These are phyloP conservation scores for Heliamphora pulchella DNA, from an alignment of 179 eudicot genomes.

Conservation along the genomic window DNA sequence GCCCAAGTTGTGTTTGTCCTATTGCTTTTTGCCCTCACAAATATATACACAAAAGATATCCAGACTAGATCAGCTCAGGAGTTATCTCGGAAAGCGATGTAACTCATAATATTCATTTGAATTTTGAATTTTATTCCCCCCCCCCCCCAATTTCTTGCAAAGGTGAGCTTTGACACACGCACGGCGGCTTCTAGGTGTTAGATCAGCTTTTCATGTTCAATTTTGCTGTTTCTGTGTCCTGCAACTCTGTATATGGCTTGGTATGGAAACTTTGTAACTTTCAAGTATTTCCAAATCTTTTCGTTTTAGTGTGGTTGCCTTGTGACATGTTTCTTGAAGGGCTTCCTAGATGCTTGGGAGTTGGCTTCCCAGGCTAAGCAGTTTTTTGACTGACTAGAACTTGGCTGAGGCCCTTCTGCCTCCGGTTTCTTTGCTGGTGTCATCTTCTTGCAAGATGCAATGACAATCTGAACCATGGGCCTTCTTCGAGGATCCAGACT, in stretches of 20 bases:
- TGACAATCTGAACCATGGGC: no score
- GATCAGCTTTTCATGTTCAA: slow-evolving; percentile 8
- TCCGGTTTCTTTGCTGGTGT: no score
- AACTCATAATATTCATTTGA: slow-evolving; percentile 2
- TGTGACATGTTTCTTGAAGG: background rate
- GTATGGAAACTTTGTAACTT: background rate
- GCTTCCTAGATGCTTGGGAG: no score
- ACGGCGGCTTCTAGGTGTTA: slow-evolving; percentile 7
- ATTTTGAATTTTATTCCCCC: background rate
- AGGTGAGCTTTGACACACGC: background rate
- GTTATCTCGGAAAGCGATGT: slow-evolving; percentile 42
- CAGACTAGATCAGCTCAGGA: slow-evolving; percentile 42
- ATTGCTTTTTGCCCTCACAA: slow-evolving; percentile 75
- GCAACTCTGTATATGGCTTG: background rate
- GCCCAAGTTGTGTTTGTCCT: slow-evolving; percentile 96
- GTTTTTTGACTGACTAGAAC: no score
- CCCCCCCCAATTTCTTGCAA: background rate
- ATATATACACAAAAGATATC: slow-evolving; percentile 75
- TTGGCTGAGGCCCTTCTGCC: no score
- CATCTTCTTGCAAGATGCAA: no score
- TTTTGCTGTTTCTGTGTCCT: background rate
- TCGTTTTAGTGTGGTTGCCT: background rate
- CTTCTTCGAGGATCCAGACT: no score
- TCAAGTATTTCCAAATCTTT: background rate
- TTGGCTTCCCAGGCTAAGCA: no score